Evolutionary conservation across 78 protist genomes (phyloP).

Genomic region (Dictyostelium discoideum): dicty_2.7 NC_007088.5:118501-119000

Average conservation of each 20-base stretch:
- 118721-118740: background rate
- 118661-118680: constrained; percentile 8
- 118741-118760: constrained; percentile 42
- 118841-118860: constrained; percentile 20
- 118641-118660: constrained; percentile 5
- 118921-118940: background rate
- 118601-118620: constrained; percentile 2
- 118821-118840: constrained; percentile 56
- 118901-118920: background rate
- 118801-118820: background rate
- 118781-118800: constrained; percentile 35
- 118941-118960: background rate
- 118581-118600: constrained; percentile 41
- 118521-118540: constrained; percentile 42
- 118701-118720: constrained; percentile 19
- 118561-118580: background rate
- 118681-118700: constrained; percentile 28
- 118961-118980: background rate
- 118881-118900: background rate
- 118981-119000: constrained; percentile 13
- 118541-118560: constrained; percentile 22
- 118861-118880: constrained; percentile 3
- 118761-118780: constrained; percentile 39
- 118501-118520: constrained; percentile 7
- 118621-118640: constrained; percentile 29